Percentiles rank a stretch among this genome's conserved stretches.
phyloP scores from a whole-genome alignment of 805 yeast genomes.

The Nakazawaea laoshanensis region DNA sequence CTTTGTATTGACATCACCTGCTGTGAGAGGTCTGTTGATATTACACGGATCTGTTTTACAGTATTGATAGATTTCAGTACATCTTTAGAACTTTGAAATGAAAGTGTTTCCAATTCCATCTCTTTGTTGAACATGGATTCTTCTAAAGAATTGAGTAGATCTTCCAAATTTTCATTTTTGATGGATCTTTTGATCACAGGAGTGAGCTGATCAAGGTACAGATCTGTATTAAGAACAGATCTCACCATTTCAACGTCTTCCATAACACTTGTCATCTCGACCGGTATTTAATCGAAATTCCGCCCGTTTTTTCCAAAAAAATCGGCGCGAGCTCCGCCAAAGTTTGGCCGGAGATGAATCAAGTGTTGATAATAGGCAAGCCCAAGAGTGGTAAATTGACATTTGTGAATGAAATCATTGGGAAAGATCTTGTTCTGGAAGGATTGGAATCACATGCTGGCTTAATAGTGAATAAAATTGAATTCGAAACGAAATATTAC shows the following conservation, averaged over 20 bases:
- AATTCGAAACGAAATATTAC: constrained; percentile 18
- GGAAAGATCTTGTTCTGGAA: not conserved
- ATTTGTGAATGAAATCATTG: constrained; percentile 10
- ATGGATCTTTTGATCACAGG: constrained; percentile 66
- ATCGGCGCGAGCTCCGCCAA: too few species aligned
- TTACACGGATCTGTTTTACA: constrained; percentile 51
- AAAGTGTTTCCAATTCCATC: constrained; percentile 49
- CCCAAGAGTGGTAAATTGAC: constrained; percentile 31
- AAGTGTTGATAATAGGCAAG: constrained; percentile 36
- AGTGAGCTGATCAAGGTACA: constrained; percentile 71
- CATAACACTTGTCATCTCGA: too few species aligned
- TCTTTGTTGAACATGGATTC: constrained; percentile 53
- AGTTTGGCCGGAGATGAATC: constrained; percentile 25
- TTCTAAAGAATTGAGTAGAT: constrained; percentile 46
- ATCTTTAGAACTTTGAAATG: constrained; percentile 52
- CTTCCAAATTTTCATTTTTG: constrained; percentile 42
- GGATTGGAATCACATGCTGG: constrained; percentile 18
- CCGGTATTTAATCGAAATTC: too few species aligned
- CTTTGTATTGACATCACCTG: constrained; percentile 49
- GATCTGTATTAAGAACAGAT: constrained; percentile 46
- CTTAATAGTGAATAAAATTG: constrained; percentile 16
- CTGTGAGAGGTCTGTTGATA: constrained; percentile 47
- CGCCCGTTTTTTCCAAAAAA: too few species aligned
- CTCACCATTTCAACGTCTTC: too few species aligned
- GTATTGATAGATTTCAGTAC: constrained; percentile 52